Base-by-base conservation (phyloP, 2,329 filamentous ascomycete species). In the Aspergillus viridinutans region DNA sequence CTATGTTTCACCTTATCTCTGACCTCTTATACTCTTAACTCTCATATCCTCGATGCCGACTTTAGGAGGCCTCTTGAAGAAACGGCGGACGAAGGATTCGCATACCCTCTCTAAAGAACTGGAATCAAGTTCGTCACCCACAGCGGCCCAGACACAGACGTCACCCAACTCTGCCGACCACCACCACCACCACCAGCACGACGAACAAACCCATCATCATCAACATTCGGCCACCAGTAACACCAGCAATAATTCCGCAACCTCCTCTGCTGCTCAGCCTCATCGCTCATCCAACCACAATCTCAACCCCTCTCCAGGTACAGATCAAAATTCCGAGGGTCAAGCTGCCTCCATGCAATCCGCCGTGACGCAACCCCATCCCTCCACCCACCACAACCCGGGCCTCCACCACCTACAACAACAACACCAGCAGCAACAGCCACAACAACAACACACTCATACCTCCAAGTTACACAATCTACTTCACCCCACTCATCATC, bases 51-150 rank as follows among this genome's bases (percentile, higher is more conserved):
- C 72, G 76, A 97, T 99, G 94, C 94, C 92, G 87, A 90, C 85
- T 77, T 85, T 97, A 82, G 91, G 91, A 77, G 75, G 74, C 54
- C 92, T 97, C 74, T 86, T 97, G 74, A 97, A 97, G 85, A 97
- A 96, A 85, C 96, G 96, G 85, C 88, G 92, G 85, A 96, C 92
- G 80, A 95, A 92, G 85, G 92, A 97, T 81, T 89, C 86, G 78
- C 74, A 72, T 65, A 69, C 69, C 69, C 69, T 80, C 73, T 74
- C 75, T 67, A 82, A 80, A 72, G 83, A 86, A 74, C 76, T 82
- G 72, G 85, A 87, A 73, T 82, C 85, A 73, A 86, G 90, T 74
- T 83, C 83, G 67, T 85, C 86, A 70, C 81, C 86, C 69, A 81
- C 82, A 64, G 38, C 61, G 38, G 88, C 83, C 71, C 83, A 88